phyloP scores from a whole-genome alignment of 2,329 filamentous ascomycete genomes.

The Dactylellina haptotyla region DNA sequence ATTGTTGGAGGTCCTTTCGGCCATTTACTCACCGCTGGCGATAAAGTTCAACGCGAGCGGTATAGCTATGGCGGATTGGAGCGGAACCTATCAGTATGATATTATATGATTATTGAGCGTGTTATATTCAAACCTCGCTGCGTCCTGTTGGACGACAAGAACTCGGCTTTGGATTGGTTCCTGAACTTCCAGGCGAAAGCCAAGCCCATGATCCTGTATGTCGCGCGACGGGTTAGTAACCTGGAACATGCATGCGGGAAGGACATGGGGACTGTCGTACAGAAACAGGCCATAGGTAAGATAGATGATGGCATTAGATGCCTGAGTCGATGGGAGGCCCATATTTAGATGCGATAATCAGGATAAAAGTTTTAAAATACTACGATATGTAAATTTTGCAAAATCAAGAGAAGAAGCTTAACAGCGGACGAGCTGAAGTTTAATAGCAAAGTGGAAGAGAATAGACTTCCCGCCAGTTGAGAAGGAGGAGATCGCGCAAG shows the following conservation, averaged over 20 bases:
- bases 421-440: neutral
- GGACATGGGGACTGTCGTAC: slow-evolving; percentile 63
- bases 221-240: neutral
- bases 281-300: slow-evolving; percentile 80
- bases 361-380: neutral
- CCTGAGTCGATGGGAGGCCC: slow-evolving; percentile 78
- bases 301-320: slow-evolving; percentile 86
- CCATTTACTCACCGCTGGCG: slow-evolving; percentile 82
- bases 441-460: slow-evolving; percentile 10
- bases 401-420: neutral
- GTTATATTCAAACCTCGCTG: slow-evolving; percentile 75
- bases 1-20: slow-evolving; percentile 57
- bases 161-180: slow-evolving; percentile 75
- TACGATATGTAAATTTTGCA: neutral
- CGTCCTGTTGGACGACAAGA: slow-evolving; percentile 79
- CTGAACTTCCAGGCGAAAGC: slow-evolving; percentile 69
- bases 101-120: neutral
- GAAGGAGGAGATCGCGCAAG: slow-evolving; percentile 24
- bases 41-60: slow-evolving; percentile 89
- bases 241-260: neutral
- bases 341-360: slow-evolving; percentile 63
- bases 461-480: slow-evolving; percentile 23
- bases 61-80: slow-evolving; percentile 68
- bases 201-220: slow-evolving; percentile 70
- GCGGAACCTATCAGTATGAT: slow-evolving; percentile 20